Base-by-base conservation (phyloP, 257 asterid species). In the Solanum paucissectum region DNA sequence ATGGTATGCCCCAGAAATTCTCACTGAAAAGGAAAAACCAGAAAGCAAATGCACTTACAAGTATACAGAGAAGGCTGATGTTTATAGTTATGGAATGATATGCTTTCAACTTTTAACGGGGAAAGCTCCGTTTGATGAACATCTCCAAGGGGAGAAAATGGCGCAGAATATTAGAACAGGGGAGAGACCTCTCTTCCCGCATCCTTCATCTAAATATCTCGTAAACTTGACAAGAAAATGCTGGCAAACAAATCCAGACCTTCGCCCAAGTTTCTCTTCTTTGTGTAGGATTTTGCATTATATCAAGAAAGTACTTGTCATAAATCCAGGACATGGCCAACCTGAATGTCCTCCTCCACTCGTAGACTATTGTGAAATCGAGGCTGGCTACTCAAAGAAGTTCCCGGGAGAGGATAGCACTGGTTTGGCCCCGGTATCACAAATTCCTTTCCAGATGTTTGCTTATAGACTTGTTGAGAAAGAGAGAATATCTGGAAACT, bases 1-100 rank as follows among this genome's bases (percentile, higher is more conserved):
- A 58, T 96, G 98, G 98, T 86, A 90, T 88, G 98, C 99, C 14
- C 99, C 99, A 1, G 99, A 96, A 90, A 93, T 94, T 37, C 88
- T 96, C 3, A 92, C 94, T n/a, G 98, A 93, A 64, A 89, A 91
- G 88, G 96, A 93, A 84, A 92, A 91, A 79, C 32, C 83, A 0
- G 92, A 87, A 6, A 87, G 90, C 37, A 93, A 90, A 86, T 32
- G 88, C 83, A 86, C 25, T 5, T 33, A 88, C 12, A 90, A 81
- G 71, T 92, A 92, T 87, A 87, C 94, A 0, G 98, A 96, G 88
- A 95, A 96, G 62, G 95, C 95, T n/a, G 99, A 96, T 79, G 94
- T 95, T 3, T 96, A 94, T 86, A 96, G 99, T 86, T 96, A 94
- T 40, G 97, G 95, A 32, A 96, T 96, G 99, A 92, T 95, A 34